Evolutionary conservation across 345 rosid species (phyloP), one percentile per base, ranked within the genome.

Genomic region (Sisymbrium altissimum): DNA sequence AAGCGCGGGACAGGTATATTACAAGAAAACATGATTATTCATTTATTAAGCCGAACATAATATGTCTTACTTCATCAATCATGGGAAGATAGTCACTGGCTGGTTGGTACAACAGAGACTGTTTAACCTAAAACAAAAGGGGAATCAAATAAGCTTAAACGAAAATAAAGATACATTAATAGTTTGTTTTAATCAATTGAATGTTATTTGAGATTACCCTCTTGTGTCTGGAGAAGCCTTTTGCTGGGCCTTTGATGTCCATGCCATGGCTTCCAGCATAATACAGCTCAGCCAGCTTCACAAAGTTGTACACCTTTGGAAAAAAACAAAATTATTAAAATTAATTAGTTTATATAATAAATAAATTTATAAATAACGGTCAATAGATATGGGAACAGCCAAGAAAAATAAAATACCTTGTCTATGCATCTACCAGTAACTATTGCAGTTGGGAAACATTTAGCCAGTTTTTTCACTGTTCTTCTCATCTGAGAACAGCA

Each of bases 221-320:
- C 75, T 77, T 86, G 83, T 77, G 57, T 65, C 72, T 82, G 44
- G 84, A 73, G 73, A 82, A 73, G 17, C 84, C 81, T 78, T 85
- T 85, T 9, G 84, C 77, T 52, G 99, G 99, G 11, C 97, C 98
- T 81, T 80, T 88, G 44, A 95, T 95, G 97, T 95, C 99, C 99
- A 95, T 95, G 43, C 99, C 99, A 79, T 95, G 99, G 81, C 99
- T 95, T n/a, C 99, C 99, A 3, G 99, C 98, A 56, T 95, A 95
- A 83, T 95, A 95, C 67, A 92, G 82, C 79, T 85, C 99, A 11
- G 90, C 85, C 71, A 95, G 30, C 68, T 83, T 85, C 53, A 95
- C 99, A 78, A 95, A 92, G 11, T 85, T 85, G 72, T 87, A 90
- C 14, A 95, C 96, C 98, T 93, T 65, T 44, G 57, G 30, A 35